Percentiles rank a stretch among this genome's conserved stretches.
These are phyloP conservation scores for Xerocomellus dryophilus DNA, from an alignment of 768 basidiomycete genomes.

Conservation along the genomic window DNA sequence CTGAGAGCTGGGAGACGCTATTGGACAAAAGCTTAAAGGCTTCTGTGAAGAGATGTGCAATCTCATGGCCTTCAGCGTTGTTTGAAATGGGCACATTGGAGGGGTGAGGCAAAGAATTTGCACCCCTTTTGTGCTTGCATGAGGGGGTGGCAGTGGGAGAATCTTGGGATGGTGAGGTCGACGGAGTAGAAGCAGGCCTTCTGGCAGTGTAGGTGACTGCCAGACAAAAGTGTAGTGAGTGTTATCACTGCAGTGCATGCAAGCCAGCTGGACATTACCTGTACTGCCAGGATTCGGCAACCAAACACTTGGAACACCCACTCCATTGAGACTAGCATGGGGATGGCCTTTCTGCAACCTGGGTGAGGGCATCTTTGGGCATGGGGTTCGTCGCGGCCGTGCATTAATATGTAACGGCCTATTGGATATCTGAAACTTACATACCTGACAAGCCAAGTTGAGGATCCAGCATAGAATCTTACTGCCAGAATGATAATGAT, in stretches of 20 bases:
- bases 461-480: too few relatives aligned
- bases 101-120: background rate
- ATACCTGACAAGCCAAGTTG: too few relatives aligned
- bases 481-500: too few relatives aligned
- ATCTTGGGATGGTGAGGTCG: background rate
- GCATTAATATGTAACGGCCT: too few relatives aligned
- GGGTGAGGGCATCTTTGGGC: background rate
- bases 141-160: background rate
- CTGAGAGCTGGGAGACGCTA: background rate
- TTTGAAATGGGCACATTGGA: too few relatives aligned
- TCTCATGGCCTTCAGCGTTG: background rate
- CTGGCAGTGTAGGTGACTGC: background rate
- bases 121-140: background rate
- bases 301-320: background rate
- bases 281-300: background rate
- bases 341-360: background rate
- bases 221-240: too few relatives aligned
- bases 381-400: too few relatives aligned
- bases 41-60: background rate
- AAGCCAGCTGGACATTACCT: background rate
- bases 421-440: too few relatives aligned
- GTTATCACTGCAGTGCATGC: too few relatives aligned
- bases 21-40: background rate
- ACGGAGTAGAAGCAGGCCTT: background rate
- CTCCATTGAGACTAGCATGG: background rate